phyloP scores from a whole-genome alignment of 2,329 filamentous ascomycete genomes.

The Pseudogymnoascus pannorum region DNA sequence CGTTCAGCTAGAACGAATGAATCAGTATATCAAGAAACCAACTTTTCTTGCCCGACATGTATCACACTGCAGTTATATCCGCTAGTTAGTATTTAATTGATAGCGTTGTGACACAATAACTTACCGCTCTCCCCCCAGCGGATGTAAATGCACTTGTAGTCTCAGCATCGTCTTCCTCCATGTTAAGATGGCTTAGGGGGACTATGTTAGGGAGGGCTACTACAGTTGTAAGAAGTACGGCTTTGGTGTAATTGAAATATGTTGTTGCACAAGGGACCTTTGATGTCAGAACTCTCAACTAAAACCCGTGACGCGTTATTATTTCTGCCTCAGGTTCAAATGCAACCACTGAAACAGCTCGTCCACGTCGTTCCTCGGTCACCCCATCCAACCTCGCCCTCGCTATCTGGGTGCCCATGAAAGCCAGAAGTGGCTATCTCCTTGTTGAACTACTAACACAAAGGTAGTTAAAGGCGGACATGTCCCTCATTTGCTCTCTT shows the following conservation, averaged over 20 bases:
- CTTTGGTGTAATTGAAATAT: background rate
- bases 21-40: background rate
- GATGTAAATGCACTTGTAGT: background rate
- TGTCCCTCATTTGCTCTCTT: constrained; percentile 7
- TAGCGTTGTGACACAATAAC: background rate
- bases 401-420: background rate
- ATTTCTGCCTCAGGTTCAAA: background rate
- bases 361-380: background rate
- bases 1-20: background rate
- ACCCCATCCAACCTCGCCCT: background rate
- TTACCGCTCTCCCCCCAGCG: background rate
- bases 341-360: background rate
- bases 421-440: background rate
- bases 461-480: background rate
- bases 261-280: too few species aligned
- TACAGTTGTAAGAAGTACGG: background rate
- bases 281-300: too few species aligned
- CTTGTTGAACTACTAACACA: background rate
- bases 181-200: background rate
- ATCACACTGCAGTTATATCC: constrained; percentile 10
- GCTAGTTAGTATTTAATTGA: background rate
- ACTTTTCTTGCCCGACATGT: constrained; percentile 14
- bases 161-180: background rate
- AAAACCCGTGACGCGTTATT: too few species aligned
- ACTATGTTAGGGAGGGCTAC: background rate